Evolutionary conservation across 495 filamentous ascomycete species (phyloP).

Genomic region (Choiromyces venosus): DNA sequence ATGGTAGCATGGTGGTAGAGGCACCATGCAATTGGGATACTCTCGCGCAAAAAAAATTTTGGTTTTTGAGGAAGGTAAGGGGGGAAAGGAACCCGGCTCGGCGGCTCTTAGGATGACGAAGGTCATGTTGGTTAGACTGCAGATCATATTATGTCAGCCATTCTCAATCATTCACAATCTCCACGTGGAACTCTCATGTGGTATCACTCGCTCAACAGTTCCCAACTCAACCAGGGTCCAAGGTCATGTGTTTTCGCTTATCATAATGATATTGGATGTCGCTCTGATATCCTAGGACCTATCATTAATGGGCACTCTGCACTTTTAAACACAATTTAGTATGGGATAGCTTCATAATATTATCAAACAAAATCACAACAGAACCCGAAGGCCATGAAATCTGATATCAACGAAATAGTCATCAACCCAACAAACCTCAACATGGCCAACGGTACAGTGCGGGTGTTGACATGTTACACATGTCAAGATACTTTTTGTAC

Average conservation of each 20-base stretch:
- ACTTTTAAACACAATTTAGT: neutral
- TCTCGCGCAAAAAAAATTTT: constrained; percentile 18
- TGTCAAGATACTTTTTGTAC: neutral
- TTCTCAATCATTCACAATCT: neutral
- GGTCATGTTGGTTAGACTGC: constrained; percentile 14
- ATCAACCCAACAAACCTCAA: neutral
- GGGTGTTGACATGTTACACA: neutral
- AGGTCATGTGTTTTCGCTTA: neutral
- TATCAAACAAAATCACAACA: neutral
- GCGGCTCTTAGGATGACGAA: constrained; percentile 21
- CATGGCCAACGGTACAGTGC: neutral
- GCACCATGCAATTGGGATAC: constrained; percentile 18
- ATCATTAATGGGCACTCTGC: neutral
- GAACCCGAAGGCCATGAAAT: neutral
- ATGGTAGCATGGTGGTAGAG: constrained; percentile 64
- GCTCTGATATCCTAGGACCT: neutral
- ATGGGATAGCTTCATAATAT: neutral
- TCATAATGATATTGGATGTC: neutral
- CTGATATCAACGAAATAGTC: neutral
- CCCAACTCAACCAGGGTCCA: neutral
- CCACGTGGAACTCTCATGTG: constrained; percentile 27
- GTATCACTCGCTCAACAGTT: constrained; percentile 24
- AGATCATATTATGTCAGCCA: constrained; percentile 37
- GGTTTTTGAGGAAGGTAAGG: constrained; percentile 20
- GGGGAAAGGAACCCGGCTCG: constrained; percentile 8